phyloP scores from a whole-genome alignment of 331 rosid genomes.

The Quercus lobata region DNA sequence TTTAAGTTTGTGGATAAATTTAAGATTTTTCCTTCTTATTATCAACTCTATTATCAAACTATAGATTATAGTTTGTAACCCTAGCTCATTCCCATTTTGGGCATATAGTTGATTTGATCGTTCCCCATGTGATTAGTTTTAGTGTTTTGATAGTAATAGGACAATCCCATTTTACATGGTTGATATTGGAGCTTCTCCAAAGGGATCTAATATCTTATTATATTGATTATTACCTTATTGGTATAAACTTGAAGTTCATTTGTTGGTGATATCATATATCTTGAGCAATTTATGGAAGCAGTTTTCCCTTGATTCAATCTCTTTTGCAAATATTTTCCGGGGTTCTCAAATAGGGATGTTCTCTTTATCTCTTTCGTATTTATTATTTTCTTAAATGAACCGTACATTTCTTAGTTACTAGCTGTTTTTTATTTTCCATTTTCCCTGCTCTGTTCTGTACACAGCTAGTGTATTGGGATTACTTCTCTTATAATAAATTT shows the following conservation, averaged over 20 bases:
- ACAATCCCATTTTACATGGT: neutral
- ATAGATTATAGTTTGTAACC: too few species aligned
- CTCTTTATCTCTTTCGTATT: neutral
- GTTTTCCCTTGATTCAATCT: conserved; percentile 50
- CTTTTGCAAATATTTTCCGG: conserved; percentile 19
- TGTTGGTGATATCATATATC: conserved; percentile 2
- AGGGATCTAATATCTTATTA: neutral
- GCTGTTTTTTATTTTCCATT: too few species aligned
- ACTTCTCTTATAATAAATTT: too few species aligned
- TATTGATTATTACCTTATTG: neutral
- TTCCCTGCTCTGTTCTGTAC: too few species aligned
- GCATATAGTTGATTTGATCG: too few species aligned
- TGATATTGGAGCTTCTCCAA: neutral
- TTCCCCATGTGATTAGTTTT: neutral
- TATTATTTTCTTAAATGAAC: too few species aligned
- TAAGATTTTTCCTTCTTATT: neutral
- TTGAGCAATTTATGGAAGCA: neutral
- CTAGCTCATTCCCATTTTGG: too few species aligned
- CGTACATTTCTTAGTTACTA: too few species aligned
- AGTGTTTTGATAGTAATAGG: neutral
- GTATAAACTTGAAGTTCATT: neutral
- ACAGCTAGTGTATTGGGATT: too few species aligned
- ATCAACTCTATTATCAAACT: too few species aligned
- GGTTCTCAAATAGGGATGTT: conserved; percentile 46
- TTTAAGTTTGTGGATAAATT: neutral